Evolutionary conservation across 1,284 basidiomycete genomes (phyloP).

Genomic region (Trichosporon asahii): DNA sequence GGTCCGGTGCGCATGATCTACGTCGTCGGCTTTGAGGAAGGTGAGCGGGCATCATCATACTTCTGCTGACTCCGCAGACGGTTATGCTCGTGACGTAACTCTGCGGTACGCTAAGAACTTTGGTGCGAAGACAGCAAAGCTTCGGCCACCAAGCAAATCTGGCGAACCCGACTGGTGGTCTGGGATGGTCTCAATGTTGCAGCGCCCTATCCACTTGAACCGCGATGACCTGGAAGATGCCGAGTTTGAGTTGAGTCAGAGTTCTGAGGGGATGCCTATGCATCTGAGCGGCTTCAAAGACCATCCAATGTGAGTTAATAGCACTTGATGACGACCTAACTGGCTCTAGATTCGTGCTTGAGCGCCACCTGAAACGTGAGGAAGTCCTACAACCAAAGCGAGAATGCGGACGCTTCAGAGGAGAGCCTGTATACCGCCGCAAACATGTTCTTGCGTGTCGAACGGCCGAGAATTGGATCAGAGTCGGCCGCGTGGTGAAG

Average conservation of each 20-base stretch:
- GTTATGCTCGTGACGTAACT: slow-evolving; percentile 58
- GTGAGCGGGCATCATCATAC: slow-evolving; percentile 54
- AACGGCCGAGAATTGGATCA: slow-evolving; percentile 92
- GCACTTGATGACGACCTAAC: background rate
- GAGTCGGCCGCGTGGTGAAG: slow-evolving; percentile 71
- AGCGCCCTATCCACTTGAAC: slow-evolving; percentile 76
- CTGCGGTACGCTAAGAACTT: slow-evolving; percentile 69
- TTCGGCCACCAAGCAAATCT: slow-evolving; percentile 62
- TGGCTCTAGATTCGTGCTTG: slow-evolving; percentile 70
- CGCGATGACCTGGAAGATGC: slow-evolving; percentile 92
- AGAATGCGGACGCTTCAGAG: slow-evolving; percentile 86
- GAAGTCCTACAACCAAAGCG: slow-evolving; percentile 81
- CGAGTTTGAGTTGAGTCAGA: slow-evolving; percentile 74
- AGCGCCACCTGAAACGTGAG: slow-evolving; percentile 81
- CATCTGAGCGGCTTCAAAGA: slow-evolving; percentile 90
- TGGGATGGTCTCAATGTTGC: slow-evolving; percentile 61
- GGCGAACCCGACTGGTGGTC: slow-evolving; percentile 84
- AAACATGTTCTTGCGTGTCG: slow-evolving; percentile 77
- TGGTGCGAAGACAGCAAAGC: slow-evolving; percentile 74
- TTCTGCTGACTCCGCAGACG: slow-evolving; percentile 48
- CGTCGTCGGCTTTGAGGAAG: slow-evolving; percentile 91
- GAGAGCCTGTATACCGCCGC: slow-evolving; percentile 87
- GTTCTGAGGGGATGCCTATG: slow-evolving; percentile 89
- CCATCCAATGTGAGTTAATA: slow-evolving; percentile 70
- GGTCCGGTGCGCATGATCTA: slow-evolving; percentile 85